phyloP scores from a whole-genome alignment of 2,329 filamentous ascomycete genomes.

The Fonsecaea nubica region DNA sequence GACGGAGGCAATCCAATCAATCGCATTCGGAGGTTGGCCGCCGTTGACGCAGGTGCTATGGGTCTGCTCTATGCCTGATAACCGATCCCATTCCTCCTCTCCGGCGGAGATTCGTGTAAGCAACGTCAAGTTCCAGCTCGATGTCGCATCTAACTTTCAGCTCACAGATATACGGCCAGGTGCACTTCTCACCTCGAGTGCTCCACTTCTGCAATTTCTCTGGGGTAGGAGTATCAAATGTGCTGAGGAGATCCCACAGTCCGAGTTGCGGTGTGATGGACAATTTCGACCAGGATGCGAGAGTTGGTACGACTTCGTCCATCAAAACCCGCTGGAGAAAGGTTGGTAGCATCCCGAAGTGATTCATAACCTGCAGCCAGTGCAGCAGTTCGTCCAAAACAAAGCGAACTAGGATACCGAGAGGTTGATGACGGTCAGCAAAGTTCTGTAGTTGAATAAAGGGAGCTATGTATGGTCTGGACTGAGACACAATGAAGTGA shows the following conservation, averaged over 20 bases:
- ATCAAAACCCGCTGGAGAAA: constrained; percentile 74
- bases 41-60: constrained; percentile 11
- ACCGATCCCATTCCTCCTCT: constrained; percentile 34
- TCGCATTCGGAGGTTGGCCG: constrained; percentile 1
- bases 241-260: constrained; percentile 73
- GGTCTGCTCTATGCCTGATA: constrained; percentile 18
- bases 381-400: constrained; percentile 59
- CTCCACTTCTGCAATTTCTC: constrained; percentile 87
- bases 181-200: constrained; percentile 78
- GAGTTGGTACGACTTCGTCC: constrained; percentile 78
- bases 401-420: constrained; percentile 71
- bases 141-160: constrained; percentile 81
- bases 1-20: constrained; percentile 15
- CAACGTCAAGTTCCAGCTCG: constrained; percentile 84
- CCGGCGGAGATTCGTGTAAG: constrained; percentile 77
- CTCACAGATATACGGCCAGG: constrained; percentile 88
- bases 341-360: constrained; percentile 77
- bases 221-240: constrained; percentile 81
- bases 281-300: constrained; percentile 93
- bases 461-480: constrained; percentile 90
- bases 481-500: constrained; percentile 97
- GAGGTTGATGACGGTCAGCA: constrained; percentile 67
- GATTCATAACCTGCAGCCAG: constrained; percentile 79
- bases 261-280: constrained; percentile 85
- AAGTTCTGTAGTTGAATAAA: constrained; percentile 77